A percentile compares a stretch with the other conserved stretches of the same genome.
phyloP scores from a whole-genome alignment of 768 basidiomycete species.

The Serendipita vermifera region DNA sequence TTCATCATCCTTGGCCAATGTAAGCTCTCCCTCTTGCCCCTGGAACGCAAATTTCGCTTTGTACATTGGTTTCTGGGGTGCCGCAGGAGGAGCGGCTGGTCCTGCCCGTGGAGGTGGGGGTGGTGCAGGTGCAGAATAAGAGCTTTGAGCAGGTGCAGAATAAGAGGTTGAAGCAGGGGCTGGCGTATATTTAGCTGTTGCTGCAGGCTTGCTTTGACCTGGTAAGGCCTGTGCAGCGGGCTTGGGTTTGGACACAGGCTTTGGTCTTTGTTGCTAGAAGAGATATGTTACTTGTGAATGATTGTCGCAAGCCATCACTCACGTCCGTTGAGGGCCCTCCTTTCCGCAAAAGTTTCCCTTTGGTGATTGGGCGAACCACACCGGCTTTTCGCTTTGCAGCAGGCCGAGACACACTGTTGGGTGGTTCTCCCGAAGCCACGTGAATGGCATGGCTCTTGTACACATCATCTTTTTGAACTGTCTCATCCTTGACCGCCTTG shows the following conservation, averaged over 20 bases:
- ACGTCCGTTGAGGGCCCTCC: slow-evolving; percentile 49
- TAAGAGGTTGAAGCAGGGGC: slow-evolving; percentile 21
- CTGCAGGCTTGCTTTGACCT: slow-evolving; percentile 24
- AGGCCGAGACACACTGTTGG: slow-evolving; percentile 68
- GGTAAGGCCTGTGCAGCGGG: slow-evolving; percentile 55
- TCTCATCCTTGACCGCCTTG: slow-evolving; percentile 82
- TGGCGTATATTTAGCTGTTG: slow-evolving; percentile 26
- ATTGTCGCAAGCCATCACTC: not conserved
- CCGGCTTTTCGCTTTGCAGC: slow-evolving; percentile 80
- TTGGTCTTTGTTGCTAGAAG: slow-evolving; percentile 37
- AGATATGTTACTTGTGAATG: slow-evolving; percentile 5
- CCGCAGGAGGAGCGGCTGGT: slow-evolving; percentile 37
- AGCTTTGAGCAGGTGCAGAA: slow-evolving; percentile 24
- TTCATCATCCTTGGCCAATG: slow-evolving; percentile 76
- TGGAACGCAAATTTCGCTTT: slow-evolving; percentile 85
- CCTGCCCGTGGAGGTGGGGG: slow-evolving; percentile 38
- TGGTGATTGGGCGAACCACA: slow-evolving; percentile 69
- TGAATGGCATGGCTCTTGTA: slow-evolving; percentile 92
- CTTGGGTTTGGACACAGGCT: slow-evolving; percentile 31
- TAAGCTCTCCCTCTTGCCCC: slow-evolving; percentile 87
- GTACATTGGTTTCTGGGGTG: slow-evolving; percentile 62
- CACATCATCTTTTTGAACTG: slow-evolving; percentile 55
- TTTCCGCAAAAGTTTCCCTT: slow-evolving; percentile 64
- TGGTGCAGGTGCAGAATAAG: slow-evolving; percentile 34
- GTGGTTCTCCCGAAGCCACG: slow-evolving; percentile 77